Evolutionary conservation across 2,329 filamentous ascomycete species (phyloP), one percentile per base, ranked within the genome.

Genomic region (Fusarium coffeatum): DNA sequence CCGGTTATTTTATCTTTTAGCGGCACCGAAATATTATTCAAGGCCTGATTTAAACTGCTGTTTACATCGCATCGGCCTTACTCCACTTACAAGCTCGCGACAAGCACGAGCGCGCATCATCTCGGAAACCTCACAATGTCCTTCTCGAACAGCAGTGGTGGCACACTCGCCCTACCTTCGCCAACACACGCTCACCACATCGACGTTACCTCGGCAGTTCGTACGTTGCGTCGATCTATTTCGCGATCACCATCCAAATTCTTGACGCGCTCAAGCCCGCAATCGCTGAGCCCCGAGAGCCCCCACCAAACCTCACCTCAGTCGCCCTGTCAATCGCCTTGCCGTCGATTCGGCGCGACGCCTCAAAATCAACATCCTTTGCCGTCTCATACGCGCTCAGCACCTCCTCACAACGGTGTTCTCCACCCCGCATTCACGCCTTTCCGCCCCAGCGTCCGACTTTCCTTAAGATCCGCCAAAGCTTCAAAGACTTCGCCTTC

Each of bases 231-330:
- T 71, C 92, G 93, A 73, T 97, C 95, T 27, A 86, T 98, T 69
- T 98, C 94, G 60, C 89, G 94, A 74, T 98, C 95, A n/a, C 95
- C 95, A 13, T 97, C 95, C 32, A 97, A 96, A 79, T 95, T 96
- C 59, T 83, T 97, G 37, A 78, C 80, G 53, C 84, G 85, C 68
- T 79, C 82, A 47, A 79, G 79, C 1, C 82, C 85, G 66, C 81
- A 77, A 62, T 84, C 85, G 16, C 81, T 85, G 40, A 81, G 78
- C 60, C 83, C 84, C 16, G 81, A 86, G 34, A 77, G 78, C 68
- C 87, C 89, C 58, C 81, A 83, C 47, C 78, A 78, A 54, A 74
- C 76, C 25, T 81, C 80, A 46, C 86, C 85, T 68, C 88, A 83
- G 82, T 86, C 83, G 78, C 86, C 83, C 78, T 86, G 78, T 80